Base-by-base conservation (phyloP, 352 stramenopile genomes). In the Phytophthora foliorum region DNA sequence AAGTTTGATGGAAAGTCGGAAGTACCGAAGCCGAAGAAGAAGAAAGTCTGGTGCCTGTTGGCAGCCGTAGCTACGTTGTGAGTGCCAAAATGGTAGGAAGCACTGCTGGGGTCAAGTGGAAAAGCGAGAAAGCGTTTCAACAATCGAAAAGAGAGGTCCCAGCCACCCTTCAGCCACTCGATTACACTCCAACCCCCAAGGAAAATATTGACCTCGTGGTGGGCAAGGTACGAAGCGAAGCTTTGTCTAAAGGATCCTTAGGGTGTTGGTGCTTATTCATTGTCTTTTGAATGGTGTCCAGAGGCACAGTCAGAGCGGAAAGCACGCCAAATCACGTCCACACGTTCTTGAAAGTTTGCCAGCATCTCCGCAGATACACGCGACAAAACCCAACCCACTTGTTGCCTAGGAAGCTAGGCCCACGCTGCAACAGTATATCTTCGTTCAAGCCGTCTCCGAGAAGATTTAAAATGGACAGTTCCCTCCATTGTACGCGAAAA, bases 341-440 rank as follows among this genome's bases (percentile, higher is more conserved):
- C 66, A 88, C n/a, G 49, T 88, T 4, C 81, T 93, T 21, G 79
- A 91, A 68, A 90, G 81, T 34, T 64, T 91, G 27, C 57, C 67
- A 22, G 59, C 73, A 32, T 62, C 75, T 22, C 74, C 73, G n/a
- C 75, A 86, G 67, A 73, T 82, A 72, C 59, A 55, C 41, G 44
- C 29, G 14, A 27, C n/a, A 14, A 67, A 57, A 45, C 22, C 31
- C 27, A 54, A 59, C 21, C 22, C 39, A 31, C 63, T 63, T 41
- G 51, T 19, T 39, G n/a, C 42, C 6, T 17, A 51, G 39, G 7
- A n/a, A 57, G 3, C 36, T 39, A 56, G 27, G 22, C 16, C 69
- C 36, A 57, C 34, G 6, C 14, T 59, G 8, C 31, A 36, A 49
- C 53, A 74, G 38, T 61, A 51, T n/a, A 66, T 63, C 27, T 59